Conservation (phyloP, 75 land plant species). For the Cunninghamia lanceolata region DNA sequence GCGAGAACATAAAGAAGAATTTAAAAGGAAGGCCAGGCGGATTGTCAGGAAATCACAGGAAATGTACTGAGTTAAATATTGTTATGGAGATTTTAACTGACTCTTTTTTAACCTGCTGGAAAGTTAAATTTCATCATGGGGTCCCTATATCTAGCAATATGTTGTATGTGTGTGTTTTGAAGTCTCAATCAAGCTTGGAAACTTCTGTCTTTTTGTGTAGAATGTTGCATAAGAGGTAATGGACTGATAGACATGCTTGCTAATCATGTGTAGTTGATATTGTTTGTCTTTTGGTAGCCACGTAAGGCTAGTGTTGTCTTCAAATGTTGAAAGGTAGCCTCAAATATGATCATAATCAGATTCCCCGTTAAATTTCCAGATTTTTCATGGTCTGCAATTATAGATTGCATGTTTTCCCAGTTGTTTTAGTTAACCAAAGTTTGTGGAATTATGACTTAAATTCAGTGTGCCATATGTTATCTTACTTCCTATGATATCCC, state of each 20-base stretch:
- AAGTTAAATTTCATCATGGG: not conserved
- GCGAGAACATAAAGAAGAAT: conserved; percentile 21
- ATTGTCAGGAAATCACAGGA: conserved; percentile 23
- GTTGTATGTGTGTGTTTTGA: not conserved
- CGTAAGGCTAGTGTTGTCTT: not conserved
- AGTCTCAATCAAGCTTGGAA: not conserved
- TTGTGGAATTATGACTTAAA: not conserved
- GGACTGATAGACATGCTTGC: not conserved
- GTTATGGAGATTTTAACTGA: not conserved
- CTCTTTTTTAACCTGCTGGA: not conserved
- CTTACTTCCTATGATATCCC: not conserved
- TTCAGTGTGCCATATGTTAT: not conserved
- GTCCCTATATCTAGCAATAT: not conserved
- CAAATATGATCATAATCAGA: not conserved
- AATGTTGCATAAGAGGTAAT: not conserved
- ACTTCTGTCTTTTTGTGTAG: not conserved
- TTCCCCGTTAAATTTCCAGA: not conserved
- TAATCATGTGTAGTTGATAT: not conserved
- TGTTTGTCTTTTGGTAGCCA: not conserved
- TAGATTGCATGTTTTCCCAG: not conserved
- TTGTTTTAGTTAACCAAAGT: not conserved
- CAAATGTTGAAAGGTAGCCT: not conserved
- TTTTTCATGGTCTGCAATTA: not conserved
- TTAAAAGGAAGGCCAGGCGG: conserved; percentile 15
- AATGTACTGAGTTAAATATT: conserved; percentile 8